Percentiles rank a stretch among this genome's conserved stretches.
Evolutionary conservation across 164 flowering plant genomes (phyloP).

Genomic region (Sextonia rubra): DNA sequence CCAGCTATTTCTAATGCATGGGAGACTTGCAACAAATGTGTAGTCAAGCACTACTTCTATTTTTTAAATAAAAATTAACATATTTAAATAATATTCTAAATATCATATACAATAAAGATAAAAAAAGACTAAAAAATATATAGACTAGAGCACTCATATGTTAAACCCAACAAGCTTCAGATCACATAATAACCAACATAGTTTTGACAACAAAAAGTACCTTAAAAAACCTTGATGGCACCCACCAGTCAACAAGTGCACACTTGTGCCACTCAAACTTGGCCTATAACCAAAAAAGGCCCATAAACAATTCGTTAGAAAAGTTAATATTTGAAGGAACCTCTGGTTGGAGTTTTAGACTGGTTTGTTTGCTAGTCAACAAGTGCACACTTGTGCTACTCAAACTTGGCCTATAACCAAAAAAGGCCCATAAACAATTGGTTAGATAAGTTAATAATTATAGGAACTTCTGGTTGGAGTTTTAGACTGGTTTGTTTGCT

Average conservation of each 20-base stretch:
- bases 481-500: background rate
- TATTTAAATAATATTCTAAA: background rate
- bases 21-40: background rate
- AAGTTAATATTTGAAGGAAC: too few species aligned
- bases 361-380: too few species aligned
- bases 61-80: background rate
- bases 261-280: background rate
- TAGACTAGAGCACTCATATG: background rate
- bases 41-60: background rate
- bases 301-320: too few species aligned
- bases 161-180: constrained; percentile 1
- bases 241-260: too few species aligned
- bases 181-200: constrained; percentile 1
- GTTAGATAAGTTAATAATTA: background rate
- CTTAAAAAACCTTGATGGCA: background rate
- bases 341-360: too few species aligned
- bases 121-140: background rate
- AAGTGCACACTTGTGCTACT: background rate
- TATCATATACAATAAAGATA: background rate
- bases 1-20: background rate
- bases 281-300: background rate
- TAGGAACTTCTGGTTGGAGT: background rate
- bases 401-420: background rate
- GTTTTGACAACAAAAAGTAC: background rate
- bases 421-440: background rate